phyloP scores from a whole-genome alignment of 148 eudicot genomes.

The Suaeda aralocaspica region DNA sequence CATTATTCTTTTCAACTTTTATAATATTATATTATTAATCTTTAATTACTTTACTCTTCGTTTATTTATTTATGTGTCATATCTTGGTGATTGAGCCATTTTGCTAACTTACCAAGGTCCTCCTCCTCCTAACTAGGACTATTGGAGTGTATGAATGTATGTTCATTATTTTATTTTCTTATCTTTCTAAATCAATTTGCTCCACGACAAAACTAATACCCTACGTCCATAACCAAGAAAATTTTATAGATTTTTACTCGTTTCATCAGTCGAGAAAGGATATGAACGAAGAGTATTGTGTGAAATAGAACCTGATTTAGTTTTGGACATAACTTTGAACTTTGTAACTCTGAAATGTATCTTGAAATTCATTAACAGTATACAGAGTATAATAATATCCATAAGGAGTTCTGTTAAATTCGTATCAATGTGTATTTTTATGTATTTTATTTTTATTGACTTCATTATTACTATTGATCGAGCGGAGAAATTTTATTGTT shows the following conservation, averaged over 20 bases:
- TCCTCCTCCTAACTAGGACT: neutral
- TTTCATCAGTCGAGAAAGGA: neutral
- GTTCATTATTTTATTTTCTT: neutral
- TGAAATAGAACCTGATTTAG: no score
- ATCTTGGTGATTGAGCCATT: neutral
- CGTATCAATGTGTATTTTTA: no score
- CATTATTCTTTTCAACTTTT: no score
- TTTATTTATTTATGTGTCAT: neutral
- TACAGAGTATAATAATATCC: no score
- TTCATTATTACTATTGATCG: no score
- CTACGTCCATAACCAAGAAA: neutral
- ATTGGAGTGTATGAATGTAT: no score
- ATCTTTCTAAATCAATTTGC: neutral
- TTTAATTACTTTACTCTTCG: neutral
- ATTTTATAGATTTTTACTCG: neutral
- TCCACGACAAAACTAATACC: conserved; percentile 12
- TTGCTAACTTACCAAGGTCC: neutral
- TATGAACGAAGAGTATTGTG: neutral
- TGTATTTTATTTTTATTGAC: no score
- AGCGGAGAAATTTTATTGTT: no score
- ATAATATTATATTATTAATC: conserved; percentile 18
- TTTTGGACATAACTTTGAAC: no score
- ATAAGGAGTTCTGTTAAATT: no score
- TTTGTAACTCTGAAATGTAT: no score
- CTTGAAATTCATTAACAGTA: no score